phyloP scores from a whole-genome alignment of 352 stramenopile species.

The Phytophthora boehmeriae region DNA sequence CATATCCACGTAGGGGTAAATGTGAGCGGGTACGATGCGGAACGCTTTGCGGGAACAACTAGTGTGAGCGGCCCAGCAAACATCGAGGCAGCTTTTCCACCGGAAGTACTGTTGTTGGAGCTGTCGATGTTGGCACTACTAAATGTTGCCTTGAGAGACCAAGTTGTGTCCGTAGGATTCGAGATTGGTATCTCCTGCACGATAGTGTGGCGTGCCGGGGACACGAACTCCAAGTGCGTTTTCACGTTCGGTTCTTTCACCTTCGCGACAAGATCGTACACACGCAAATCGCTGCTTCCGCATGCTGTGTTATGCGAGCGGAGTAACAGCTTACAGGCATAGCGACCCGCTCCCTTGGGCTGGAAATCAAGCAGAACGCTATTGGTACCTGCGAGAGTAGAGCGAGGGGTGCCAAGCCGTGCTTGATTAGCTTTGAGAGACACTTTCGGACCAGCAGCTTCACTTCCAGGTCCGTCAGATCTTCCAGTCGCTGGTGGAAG shows the following conservation, averaged over 20 bases:
- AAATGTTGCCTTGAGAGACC: constrained; percentile 82
- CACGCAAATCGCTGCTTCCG: constrained; percentile 74
- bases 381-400: constrained; percentile 43
- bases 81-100: constrained; percentile 27
- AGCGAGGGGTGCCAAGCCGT: constrained; percentile 50
- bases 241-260: constrained; percentile 88
- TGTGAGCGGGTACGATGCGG: constrained; percentile 72
- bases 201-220: constrained; percentile 87
- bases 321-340: constrained; percentile 73
- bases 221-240: constrained; percentile 89
- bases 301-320: constrained; percentile 62
- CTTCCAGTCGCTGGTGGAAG: constrained; percentile 16
- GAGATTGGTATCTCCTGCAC: constrained; percentile 91
- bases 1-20: constrained; percentile 87
- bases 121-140: constrained; percentile 25
- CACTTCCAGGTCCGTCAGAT: constrained; percentile 15
- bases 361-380: constrained; percentile 76
- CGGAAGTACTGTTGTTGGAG: constrained; percentile 7
- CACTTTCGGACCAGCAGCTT: constrained; percentile 23
- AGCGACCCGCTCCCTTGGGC: constrained; percentile 70
- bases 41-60: constrained; percentile 74
- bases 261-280: constrained; percentile 85
- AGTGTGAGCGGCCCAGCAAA: constrained; percentile 79
- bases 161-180: constrained; percentile 87
- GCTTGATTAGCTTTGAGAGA: constrained; percentile 53